These are phyloP conservation scores for Ustilago trichophora DNA, from an alignment of 1,284 basidiomycete species.

Conservation along the genomic window DNA sequence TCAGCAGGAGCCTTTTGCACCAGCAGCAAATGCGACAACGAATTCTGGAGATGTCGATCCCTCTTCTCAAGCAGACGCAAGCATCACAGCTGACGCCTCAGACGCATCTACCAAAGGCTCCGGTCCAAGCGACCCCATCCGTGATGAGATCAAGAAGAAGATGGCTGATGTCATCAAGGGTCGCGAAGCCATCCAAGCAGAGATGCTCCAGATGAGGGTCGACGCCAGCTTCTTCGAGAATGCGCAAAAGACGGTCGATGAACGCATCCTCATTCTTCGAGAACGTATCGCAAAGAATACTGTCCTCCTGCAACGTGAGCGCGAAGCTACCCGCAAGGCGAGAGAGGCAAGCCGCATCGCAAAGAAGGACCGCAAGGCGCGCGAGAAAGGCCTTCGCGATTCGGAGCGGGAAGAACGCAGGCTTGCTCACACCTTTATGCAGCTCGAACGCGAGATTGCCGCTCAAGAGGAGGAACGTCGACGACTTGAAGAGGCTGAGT, in stretches of 20 bases:
- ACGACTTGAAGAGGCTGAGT: constrained; percentile 21
- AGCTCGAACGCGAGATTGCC: constrained; percentile 36
- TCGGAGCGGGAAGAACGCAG: constrained; percentile 30
- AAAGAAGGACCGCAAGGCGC: constrained; percentile 36
- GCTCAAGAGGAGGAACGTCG: constrained; percentile 35
- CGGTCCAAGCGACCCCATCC: constrained; percentile 27
- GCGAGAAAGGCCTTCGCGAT: constrained; percentile 29
- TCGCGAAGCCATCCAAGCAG: constrained; percentile 35
- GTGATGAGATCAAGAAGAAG: constrained; percentile 37
- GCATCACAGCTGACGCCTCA: too few species aligned
- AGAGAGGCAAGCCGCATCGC: constrained; percentile 32
- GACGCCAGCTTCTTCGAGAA: constrained; percentile 47
- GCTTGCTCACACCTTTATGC: constrained; percentile 21
- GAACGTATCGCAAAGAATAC: constrained; percentile 36
- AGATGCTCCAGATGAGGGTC: constrained; percentile 46
- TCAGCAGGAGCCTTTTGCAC: not conserved
- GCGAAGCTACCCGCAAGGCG: constrained; percentile 37
- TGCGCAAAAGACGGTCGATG: constrained; percentile 46
- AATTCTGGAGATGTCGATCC: too few species aligned
- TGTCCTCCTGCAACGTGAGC: constrained; percentile 25
- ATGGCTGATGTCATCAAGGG: constrained; percentile 37
- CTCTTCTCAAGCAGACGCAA: too few species aligned
- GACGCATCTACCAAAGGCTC: constrained; percentile 3
- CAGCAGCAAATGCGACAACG: too few species aligned
- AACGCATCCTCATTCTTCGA: constrained; percentile 36